Percentiles rank a stretch among this genome's conserved stretches.
These are phyloP conservation scores for Gymnopilus junonius DNA, from an alignment of 768 basidiomycete species.

Conservation along the genomic window DNA sequence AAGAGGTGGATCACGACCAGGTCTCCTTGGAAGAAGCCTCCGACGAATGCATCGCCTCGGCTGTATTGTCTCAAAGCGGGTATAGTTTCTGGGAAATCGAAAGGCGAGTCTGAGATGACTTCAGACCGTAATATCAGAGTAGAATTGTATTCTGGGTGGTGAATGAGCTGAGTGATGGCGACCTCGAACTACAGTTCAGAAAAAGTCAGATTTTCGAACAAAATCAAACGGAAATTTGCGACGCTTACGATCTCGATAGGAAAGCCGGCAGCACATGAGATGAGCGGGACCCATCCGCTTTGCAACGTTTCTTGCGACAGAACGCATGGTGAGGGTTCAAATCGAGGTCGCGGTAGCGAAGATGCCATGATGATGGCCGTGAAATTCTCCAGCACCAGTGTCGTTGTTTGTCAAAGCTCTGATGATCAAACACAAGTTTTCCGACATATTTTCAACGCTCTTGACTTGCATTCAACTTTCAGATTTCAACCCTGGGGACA, in stretches of 20 bases:
- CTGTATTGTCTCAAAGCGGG: slow-evolving; percentile 41
- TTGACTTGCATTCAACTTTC: too few relatives aligned
- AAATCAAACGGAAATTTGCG: too few relatives aligned
- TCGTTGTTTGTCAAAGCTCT: too few relatives aligned
- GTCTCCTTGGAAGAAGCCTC: slow-evolving; percentile 76
- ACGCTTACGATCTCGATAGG: slow-evolving; percentile 13
- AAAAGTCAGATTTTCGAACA: too few relatives aligned
- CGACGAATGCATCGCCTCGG: slow-evolving; percentile 63
- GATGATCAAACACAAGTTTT: too few relatives aligned
- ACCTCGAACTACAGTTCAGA: slow-evolving; percentile 84
- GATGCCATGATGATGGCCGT: neutral
- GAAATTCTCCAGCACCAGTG: too few relatives aligned
- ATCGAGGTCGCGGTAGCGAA: neutral
- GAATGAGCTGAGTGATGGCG: slow-evolving; percentile 72
- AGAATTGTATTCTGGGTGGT: slow-evolving; percentile 94
- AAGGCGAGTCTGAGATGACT: slow-evolving; percentile 46
- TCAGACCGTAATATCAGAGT: slow-evolving; percentile 90
- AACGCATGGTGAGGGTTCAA: neutral
- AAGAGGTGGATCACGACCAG: slow-evolving; percentile 71
- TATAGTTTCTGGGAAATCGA: slow-evolving; percentile 35
- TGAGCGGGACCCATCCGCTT: slow-evolving; percentile 8
- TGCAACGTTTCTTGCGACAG: neutral
- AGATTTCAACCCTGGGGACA: too few relatives aligned
- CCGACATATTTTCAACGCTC: too few relatives aligned
- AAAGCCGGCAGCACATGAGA: slow-evolving; percentile 10